These are phyloP conservation scores for Colletotrichum paranaense DNA, from an alignment of 2,329 filamentous ascomycete genomes.

Conservation along the genomic window DNA sequence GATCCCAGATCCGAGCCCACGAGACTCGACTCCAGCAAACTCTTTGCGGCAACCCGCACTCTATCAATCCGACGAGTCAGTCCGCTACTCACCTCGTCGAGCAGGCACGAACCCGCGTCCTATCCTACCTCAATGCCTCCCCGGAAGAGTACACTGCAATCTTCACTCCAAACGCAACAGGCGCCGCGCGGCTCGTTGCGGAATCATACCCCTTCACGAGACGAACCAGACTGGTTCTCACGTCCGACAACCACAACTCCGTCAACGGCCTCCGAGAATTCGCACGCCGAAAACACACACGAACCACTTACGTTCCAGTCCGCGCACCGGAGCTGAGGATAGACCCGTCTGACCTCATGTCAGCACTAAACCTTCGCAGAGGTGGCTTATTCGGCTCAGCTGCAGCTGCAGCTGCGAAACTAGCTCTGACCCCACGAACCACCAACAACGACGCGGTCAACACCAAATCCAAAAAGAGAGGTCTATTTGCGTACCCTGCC, in stretches of 20 bases:
- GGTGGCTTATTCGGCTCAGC: constrained; percentile 1
- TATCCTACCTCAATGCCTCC: constrained; percentile 48
- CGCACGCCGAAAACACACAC: constrained; percentile 41
- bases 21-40: constrained; percentile 42
- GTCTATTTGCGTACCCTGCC: constrained; percentile 57
- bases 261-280: constrained; percentile 52
- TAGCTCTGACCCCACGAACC: neutral
- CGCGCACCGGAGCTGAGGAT: constrained; percentile 43
- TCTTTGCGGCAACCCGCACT: constrained; percentile 54
- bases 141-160: constrained; percentile 52
- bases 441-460: neutral
- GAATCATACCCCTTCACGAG: constrained; percentile 50
- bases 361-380: constrained; percentile 38
- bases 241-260: constrained; percentile 56
- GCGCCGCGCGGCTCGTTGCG: constrained; percentile 50
- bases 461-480: constrained; percentile 28
- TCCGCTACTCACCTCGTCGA: constrained; percentile 48
- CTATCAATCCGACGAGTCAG: constrained; percentile 49
- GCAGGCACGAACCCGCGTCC: constrained; percentile 43
- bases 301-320: constrained; percentile 46
- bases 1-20: constrained; percentile 46
- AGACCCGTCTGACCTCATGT: constrained; percentile 39
- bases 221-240: constrained; percentile 45
- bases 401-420: no score
- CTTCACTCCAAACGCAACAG: constrained; percentile 54